A percentile compares a stretch with the other conserved stretches of the same genome.
phyloP scores from a whole-genome alignment of 345 rosid genomes.

The Populus tremula region DNA sequence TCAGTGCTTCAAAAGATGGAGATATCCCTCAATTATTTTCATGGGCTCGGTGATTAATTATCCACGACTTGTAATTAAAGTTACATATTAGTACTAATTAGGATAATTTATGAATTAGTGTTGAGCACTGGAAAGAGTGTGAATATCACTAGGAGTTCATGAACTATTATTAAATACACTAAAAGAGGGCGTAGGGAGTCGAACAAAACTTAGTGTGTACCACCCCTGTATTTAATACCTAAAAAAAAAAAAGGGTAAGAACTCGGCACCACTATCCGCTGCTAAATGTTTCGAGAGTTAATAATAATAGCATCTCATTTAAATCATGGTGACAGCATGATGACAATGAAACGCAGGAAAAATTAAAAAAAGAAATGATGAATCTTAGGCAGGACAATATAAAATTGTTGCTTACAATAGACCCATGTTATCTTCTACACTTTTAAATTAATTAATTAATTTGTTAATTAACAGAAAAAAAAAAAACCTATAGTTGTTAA shows the following conservation, averaged over 20 bases:
- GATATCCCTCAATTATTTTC: neutral
- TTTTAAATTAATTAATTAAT: too few species aligned
- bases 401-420: too few species aligned
- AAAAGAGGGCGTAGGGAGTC: constrained; percentile 10
- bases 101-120: neutral
- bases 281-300: constrained; percentile 4
- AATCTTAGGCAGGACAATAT: too few species aligned
- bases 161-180: constrained; percentile 3
- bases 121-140: neutral
- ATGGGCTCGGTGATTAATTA: constrained; percentile 5
- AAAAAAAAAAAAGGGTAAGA: neutral
- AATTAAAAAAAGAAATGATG: neutral
- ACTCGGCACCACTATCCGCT: constrained; percentile 26
- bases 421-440: too few species aligned
- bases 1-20: neutral
- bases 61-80: constrained; percentile 1
- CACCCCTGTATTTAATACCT: constrained; percentile 1
- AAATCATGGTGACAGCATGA: constrained; percentile 18
- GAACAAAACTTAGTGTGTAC: constrained; percentile 35
- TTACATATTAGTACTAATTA: neutral
- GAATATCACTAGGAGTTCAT: neutral
- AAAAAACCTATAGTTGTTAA: too few species aligned
- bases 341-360: constrained; percentile 18
- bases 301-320: neutral
- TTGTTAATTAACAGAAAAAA: too few species aligned